These are phyloP conservation scores for Balakata baccata DNA, from an alignment of 345 rosid species.

Conservation along the genomic window DNA sequence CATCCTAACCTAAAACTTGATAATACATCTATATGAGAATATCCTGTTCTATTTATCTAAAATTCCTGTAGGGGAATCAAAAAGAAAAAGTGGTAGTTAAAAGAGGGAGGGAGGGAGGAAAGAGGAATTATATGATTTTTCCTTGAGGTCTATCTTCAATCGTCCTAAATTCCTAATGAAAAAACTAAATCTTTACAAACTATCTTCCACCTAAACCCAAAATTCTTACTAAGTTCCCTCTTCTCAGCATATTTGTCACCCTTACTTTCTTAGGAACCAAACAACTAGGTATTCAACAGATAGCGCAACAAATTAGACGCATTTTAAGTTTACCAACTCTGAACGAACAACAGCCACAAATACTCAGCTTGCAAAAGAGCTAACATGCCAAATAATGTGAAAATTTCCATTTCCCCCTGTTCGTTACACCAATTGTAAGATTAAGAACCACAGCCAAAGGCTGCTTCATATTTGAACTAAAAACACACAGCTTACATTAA, in stretches of 20 bases:
- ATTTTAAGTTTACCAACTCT: not conserved
- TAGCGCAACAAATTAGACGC: not conserved
- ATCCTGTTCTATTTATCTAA: not conserved
- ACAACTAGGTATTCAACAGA: not conserved
- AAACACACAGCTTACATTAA: not conserved
- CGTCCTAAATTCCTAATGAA: not conserved
- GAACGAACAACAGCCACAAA: not conserved
- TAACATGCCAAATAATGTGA: not conserved
- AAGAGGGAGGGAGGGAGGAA: not conserved
- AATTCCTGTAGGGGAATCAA: not conserved
- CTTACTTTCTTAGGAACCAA: not conserved
- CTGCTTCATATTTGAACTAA: not conserved
- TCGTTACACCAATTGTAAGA: not conserved
- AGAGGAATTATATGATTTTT: not conserved
- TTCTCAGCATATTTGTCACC: not conserved
- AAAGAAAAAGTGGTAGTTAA: not conserved
- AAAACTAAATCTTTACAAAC: not conserved
- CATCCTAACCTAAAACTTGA: not conserved
- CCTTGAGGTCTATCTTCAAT: not conserved
- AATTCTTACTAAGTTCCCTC: not conserved
- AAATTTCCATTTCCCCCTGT: not conserved
- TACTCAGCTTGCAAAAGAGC: not conserved
- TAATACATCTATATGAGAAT: not conserved
- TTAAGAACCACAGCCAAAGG: not conserved
- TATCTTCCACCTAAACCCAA: not conserved